Evolutionary conservation across 139 green algal genomes (phyloP), one percentile per base, ranked within the genome.

Genomic region (Chlorella sp.): DNA sequence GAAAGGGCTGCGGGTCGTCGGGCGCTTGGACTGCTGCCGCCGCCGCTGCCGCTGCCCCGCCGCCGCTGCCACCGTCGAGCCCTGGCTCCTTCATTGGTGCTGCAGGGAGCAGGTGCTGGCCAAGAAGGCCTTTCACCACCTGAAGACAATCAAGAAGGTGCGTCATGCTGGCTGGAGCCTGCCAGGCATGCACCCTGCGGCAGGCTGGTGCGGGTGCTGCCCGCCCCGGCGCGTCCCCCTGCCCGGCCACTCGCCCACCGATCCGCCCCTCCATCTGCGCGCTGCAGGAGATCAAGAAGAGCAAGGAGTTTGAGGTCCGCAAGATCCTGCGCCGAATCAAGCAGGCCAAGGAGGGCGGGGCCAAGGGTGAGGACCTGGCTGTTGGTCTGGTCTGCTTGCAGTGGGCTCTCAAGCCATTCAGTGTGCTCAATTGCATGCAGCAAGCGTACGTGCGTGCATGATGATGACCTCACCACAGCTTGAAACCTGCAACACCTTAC

Each of bases 261-360:
- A n/a, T 57, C 64, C 9, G 28, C 64, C 44, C 6, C 44, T 51
- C 44, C 44, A 51, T 9, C 44, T 60, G 51, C 51, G 2, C 21
- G 12, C 70, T 78, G 36, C 78, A 83, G 78, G 78, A 83, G 28
- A 51, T 83, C 17, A 83, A 83, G 39, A 83, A 83, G 39, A 28
- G 63, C 28, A 83, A 74, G 41, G 78, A 83, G 28, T 83, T 83
- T 83, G 78, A 83, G 63, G 78, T 83, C 39, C 78, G 78, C 78
- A 83, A 83, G 78, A 64, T 83, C 28, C 78, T 83, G 63, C 78
- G 78, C 16, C 78, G 78, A 39, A 74, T 83, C 62, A 83, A 83
- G 78, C 78, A 83, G 63, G 41, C 63, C 39, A 74, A 74, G 78
- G 7, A 26, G 34, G 68, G 68, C 25, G 38, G 39, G 21, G 36